These are phyloP conservation scores for Anthoceros angustus DNA, from an alignment of 225 moss, liverwort and hornwort genomes.

Conservation along the genomic window DNA sequence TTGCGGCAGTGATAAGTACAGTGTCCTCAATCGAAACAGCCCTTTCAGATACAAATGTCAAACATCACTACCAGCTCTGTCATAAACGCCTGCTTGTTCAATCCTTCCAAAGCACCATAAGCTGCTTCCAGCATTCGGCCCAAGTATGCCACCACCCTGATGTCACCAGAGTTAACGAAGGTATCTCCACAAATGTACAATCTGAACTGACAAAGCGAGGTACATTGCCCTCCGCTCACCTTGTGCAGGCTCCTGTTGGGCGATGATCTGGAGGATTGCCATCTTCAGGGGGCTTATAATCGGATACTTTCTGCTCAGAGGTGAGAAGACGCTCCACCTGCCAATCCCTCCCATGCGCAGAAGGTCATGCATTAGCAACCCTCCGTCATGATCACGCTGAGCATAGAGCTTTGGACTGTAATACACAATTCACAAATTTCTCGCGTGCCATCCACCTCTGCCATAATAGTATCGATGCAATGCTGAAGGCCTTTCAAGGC, in stretches of 20 bases:
- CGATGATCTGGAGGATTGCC: slow-evolving; percentile 63
- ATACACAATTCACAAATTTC: too few relatives aligned
- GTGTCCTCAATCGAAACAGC: too few relatives aligned
- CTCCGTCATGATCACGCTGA: too few relatives aligned
- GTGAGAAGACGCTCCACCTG: slow-evolving; percentile 77
- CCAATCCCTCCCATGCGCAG: slow-evolving; percentile 4
- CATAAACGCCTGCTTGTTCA: slow-evolving; percentile 94
- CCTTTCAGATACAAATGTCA: neutral
- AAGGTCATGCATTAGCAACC: neutral
- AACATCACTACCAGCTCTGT: slow-evolving; percentile 55
- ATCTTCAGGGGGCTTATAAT: slow-evolving; percentile 69
- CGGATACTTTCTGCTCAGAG: slow-evolving; percentile 53
- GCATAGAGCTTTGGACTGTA: too few relatives aligned
- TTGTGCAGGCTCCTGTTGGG: slow-evolving; percentile 64
- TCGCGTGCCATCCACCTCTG: slow-evolving; percentile 29
- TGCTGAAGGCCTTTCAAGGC: slow-evolving; percentile 56
- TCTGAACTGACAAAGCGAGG: neutral
- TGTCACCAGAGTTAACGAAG: neutral
- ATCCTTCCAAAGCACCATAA: slow-evolving; percentile 63
- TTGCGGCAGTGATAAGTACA: neutral
- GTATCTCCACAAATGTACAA: neutral
- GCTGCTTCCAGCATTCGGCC: slow-evolving; percentile 68
- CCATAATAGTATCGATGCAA: slow-evolving; percentile 56
- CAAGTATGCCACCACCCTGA: slow-evolving; percentile 75
- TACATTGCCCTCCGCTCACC: slow-evolving; percentile 20